A percentile compares a stretch with the other conserved stretches of the same genome.
Evolutionary conservation across 2,329 filamentous ascomycete species (phyloP).

Genomic region (Aureobasidium pullulans): DNA sequence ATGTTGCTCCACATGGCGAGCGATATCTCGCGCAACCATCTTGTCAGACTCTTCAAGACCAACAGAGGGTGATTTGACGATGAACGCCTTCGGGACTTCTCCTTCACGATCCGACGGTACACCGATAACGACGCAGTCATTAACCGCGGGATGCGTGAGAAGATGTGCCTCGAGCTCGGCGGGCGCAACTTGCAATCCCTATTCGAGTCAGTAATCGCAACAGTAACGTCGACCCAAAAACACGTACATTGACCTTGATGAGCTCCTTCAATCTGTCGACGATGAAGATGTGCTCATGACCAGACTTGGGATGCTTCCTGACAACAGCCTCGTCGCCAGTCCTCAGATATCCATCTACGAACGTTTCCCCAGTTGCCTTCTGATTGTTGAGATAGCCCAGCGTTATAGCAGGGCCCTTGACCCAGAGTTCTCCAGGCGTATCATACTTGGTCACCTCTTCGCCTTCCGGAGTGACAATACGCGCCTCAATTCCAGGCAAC

Average conservation of each 20-base stretch:
- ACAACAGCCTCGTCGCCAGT: slow-evolving; percentile 82
- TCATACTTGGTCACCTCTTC: slow-evolving; percentile 63
- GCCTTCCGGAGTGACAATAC: slow-evolving; percentile 61
- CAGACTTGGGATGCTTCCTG: slow-evolving; percentile 49
- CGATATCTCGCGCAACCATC: slow-evolving; percentile 43
- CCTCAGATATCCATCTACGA: slow-evolving; percentile 54
- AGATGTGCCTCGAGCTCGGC: slow-evolving; percentile 77
- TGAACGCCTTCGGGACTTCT: slow-evolving; percentile 57
- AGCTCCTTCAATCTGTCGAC: slow-evolving; percentile 75
- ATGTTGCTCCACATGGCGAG: slow-evolving; percentile 52
- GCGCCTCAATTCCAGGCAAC: slow-evolving; percentile 56
- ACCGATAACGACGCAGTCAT: slow-evolving; percentile 71
- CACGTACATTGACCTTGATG: slow-evolving; percentile 65
- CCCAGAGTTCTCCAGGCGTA: slow-evolving; percentile 70
- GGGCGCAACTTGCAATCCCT: slow-evolving; percentile 70
- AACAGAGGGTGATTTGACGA: slow-evolving; percentile 50
- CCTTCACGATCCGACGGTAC: slow-evolving; percentile 57
- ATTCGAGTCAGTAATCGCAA: neutral
- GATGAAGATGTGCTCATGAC: slow-evolving; percentile 75
- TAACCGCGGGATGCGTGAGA: slow-evolving; percentile 65
- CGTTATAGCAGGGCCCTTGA: slow-evolving; percentile 69
- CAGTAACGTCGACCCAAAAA: neutral
- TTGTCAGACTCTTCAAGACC: slow-evolving; percentile 47
- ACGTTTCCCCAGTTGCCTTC: slow-evolving; percentile 72
- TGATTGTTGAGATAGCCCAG: slow-evolving; percentile 84